Percentiles rank a stretch among this genome's conserved stretches.
Conservation (phyloP, 2,329 filamentous ascomycete genomes). For the Periconia digitata region DNA sequence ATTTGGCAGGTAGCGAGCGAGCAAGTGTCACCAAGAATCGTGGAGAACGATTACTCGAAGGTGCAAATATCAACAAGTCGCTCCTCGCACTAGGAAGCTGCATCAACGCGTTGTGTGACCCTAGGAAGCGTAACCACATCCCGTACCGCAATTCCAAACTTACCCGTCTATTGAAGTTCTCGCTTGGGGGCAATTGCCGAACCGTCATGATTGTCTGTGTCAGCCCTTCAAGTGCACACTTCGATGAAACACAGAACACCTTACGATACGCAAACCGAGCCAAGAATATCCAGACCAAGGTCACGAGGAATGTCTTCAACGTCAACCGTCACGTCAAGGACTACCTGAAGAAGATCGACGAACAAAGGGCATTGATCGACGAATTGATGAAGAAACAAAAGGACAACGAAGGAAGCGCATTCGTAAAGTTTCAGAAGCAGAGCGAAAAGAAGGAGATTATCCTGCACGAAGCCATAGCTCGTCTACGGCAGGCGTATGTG, state of each 20-base stretch:
- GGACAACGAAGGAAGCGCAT: conserved; percentile 78
- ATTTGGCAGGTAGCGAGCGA: conserved; percentile 92
- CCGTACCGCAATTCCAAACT: conserved; percentile 98
- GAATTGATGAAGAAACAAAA: conserved; percentile 92
- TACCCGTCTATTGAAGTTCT: conserved; percentile 93
- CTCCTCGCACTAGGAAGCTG: conserved; percentile 91
- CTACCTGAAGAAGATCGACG: conserved; percentile 98
- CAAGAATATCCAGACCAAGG: conserved; percentile 99
- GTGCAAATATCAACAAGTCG: conserved; percentile 99
- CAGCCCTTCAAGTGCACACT: conserved; percentile 93
- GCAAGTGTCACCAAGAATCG: conserved; percentile 96
- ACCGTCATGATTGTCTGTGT: conserved; percentile 99
- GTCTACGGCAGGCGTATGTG: conserved; percentile 82
- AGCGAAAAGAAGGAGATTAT: conserved; percentile 78
- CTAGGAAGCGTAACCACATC: conserved; percentile 87
- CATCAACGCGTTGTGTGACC: conserved; percentile 96
- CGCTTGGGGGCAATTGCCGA: conserved; percentile 94
- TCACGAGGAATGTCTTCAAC: conserved; percentile 98
- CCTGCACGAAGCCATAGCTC: conserved; percentile 74
- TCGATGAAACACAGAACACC: conserved; percentile 97
- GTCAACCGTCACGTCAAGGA: conserved; percentile 99
- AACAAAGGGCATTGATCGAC: conserved; percentile 96
- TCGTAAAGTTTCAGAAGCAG: conserved; percentile 88
- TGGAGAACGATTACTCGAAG: conserved; percentile 86
- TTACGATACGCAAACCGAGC: conserved; percentile 95